Evolutionary conservation across 83 land plant species (phyloP).

Genomic region (Picea abies): DNA sequence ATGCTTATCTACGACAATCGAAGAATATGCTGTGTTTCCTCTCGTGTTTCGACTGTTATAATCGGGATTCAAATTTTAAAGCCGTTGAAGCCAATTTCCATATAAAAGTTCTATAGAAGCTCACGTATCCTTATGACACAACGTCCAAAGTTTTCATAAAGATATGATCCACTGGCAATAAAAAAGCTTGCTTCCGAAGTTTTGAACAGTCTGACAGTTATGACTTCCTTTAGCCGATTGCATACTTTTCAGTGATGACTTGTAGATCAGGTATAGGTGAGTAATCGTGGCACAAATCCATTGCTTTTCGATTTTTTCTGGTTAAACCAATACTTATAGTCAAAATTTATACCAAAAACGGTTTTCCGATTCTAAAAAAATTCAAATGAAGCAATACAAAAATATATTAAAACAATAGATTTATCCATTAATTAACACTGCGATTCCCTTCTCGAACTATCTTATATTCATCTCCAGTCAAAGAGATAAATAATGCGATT

Average conservation of each 20-base stretch:
- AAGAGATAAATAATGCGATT: no score
- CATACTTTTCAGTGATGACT: neutral
- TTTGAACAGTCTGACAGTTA: constrained; percentile 8
- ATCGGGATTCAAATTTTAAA: no score
- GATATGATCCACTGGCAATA: neutral
- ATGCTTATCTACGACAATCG: neutral
- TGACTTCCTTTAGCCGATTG: neutral
- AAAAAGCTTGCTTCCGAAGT: neutral
- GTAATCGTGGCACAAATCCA: neutral
- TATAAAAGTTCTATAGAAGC: neutral
- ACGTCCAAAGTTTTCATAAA: neutral
- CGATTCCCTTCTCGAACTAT: neutral
- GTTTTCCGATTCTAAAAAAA: no score
- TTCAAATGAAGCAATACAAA: no score
- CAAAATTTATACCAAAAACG: no score
- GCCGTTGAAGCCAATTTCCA: no score
- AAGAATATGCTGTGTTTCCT: neutral
- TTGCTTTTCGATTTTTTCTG: neutral
- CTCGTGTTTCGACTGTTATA: neutral
- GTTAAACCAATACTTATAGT: neutral
- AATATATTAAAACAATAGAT: no score
- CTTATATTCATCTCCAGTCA: no score
- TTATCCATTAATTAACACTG: no score
- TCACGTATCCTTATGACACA: neutral
- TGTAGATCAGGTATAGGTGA: no score